Conservation (phyloP, 1,284 basidiomycete species). For the Puccinia hordei region DNA sequence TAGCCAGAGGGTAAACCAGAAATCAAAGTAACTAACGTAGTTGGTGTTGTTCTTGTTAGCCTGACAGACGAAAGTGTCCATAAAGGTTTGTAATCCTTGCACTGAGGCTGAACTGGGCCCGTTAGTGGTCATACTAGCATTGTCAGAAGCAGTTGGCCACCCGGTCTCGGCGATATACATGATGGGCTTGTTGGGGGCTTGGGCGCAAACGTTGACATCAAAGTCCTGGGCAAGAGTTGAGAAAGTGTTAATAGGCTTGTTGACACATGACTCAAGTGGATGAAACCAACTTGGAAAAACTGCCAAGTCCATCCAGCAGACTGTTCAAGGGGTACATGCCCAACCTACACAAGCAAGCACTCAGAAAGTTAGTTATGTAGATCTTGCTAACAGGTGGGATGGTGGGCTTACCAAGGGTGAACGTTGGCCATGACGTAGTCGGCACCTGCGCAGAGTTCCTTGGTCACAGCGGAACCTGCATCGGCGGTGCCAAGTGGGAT, state of each 20-base stretch:
- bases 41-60: conserved; percentile 76
- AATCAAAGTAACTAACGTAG: conserved; percentile 61
- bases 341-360: conserved; percentile 58
- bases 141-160: conserved; percentile 73
- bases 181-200: conserved; percentile 67
- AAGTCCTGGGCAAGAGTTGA: conserved; percentile 22
- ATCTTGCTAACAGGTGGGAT: too few species aligned
- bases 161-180: conserved; percentile 85
- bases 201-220: conserved; percentile 57
- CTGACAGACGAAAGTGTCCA: conserved; percentile 83
- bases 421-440: conserved; percentile 80
- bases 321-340: conserved; percentile 69
- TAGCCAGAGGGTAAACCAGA: background rate
- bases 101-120: conserved; percentile 68
- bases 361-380: too few species aligned
- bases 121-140: conserved; percentile 63
- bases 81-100: conserved; percentile 73
- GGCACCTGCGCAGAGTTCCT: conserved; percentile 67
- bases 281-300: conserved; percentile 64
- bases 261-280: background rate
- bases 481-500: conserved; percentile 84
- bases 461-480: conserved; percentile 83
- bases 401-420: conserved; percentile 66
- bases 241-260: background rate
- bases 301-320: conserved; percentile 71